These are phyloP conservation scores for Neoascochyta sp. DNA, from an alignment of 2,329 filamentous ascomycete genomes.

Conservation along the genomic window DNA sequence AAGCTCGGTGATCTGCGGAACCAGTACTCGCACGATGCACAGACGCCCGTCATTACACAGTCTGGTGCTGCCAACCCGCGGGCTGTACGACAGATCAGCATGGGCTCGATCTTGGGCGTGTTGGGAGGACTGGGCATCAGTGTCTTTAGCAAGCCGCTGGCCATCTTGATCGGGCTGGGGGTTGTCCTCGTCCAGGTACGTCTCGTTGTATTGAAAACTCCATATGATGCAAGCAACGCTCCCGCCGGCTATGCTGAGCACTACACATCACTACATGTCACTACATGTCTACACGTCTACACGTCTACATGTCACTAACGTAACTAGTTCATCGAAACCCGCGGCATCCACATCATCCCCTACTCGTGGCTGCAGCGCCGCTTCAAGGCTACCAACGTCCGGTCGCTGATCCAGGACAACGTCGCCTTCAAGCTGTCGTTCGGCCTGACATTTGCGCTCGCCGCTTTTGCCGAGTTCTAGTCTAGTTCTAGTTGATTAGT, in stretches of 20 bases:
- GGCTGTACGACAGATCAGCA: slow-evolving; percentile 44
- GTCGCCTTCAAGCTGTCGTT: slow-evolving; percentile 67
- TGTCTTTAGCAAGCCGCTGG: slow-evolving; percentile 67
- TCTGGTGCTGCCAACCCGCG: slow-evolving; percentile 41
- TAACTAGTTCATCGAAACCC: slow-evolving; percentile 49
- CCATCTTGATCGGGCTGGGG: slow-evolving; percentile 62
- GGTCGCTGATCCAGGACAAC: slow-evolving; percentile 54
- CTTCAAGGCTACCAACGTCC: slow-evolving; percentile 49
- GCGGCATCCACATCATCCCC: slow-evolving; percentile 51
- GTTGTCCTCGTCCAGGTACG: slow-evolving; percentile 62
- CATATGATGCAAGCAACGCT: no score
- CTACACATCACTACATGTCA: no score
- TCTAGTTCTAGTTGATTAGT: slow-evolving; percentile 1
- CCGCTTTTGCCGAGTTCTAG: slow-evolving; percentile 59
- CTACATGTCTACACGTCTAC: no score
- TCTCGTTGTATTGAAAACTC: slow-evolving; percentile 3
- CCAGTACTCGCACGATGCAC: slow-evolving; percentile 40
- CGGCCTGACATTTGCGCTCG: slow-evolving; percentile 67
- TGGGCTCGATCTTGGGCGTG: slow-evolving; percentile 45
- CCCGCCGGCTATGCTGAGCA: no score
- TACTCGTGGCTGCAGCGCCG: slow-evolving; percentile 50
- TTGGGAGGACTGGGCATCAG: slow-evolving; percentile 60
- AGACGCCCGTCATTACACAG: slow-evolving; percentile 37
- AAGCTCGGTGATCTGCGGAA: slow-evolving; percentile 38
- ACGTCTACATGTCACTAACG: no score